phyloP scores from a whole-genome alignment of 2,329 filamentous ascomycete genomes.

The Hymenoscyphus repandus region DNA sequence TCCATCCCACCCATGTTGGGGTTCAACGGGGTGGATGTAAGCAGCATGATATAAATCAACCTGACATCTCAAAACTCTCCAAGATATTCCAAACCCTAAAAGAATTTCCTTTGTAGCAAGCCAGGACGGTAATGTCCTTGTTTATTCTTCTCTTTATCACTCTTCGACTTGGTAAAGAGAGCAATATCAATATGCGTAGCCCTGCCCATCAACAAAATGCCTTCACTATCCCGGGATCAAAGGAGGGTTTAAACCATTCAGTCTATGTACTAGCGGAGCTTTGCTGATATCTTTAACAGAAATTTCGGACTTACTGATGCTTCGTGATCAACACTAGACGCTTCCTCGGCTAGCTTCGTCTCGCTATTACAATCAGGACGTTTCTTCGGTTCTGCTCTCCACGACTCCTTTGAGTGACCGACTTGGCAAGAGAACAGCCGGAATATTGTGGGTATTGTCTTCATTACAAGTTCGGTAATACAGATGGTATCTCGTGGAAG shows the following conservation, averaged over 20 bases:
- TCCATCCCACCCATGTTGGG: no score
- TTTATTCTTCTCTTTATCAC: no score
- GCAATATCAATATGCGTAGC: no score
- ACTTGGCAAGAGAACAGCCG: slow-evolving; percentile 21
- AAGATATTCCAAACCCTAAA: no score
- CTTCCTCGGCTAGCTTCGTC: slow-evolving; percentile 38
- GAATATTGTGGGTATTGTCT: neutral
- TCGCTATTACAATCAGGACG: slow-evolving; percentile 28
- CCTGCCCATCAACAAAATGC: no score
- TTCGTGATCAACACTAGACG: slow-evolving; percentile 37
- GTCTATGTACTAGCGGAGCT: slow-evolving; percentile 34
- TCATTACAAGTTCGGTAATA: slow-evolving; percentile 17
- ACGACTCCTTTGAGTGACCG: slow-evolving; percentile 37
- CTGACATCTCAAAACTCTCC: no score
- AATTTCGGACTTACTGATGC: slow-evolving; percentile 49
- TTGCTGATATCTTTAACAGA: no score
- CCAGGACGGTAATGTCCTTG: no score
- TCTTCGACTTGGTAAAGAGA: no score
- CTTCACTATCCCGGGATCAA: neutral
- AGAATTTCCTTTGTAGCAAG: no score
- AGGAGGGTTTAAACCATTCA: neutral
- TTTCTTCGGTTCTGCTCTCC: slow-evolving; percentile 24
- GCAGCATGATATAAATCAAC: no score
- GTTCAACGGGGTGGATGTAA: no score
- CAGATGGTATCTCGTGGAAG: slow-evolving; percentile 21